phyloP scores from a whole-genome alignment of 2,329 filamentous ascomycete species.

The Karstenula rhodostoma region DNA sequence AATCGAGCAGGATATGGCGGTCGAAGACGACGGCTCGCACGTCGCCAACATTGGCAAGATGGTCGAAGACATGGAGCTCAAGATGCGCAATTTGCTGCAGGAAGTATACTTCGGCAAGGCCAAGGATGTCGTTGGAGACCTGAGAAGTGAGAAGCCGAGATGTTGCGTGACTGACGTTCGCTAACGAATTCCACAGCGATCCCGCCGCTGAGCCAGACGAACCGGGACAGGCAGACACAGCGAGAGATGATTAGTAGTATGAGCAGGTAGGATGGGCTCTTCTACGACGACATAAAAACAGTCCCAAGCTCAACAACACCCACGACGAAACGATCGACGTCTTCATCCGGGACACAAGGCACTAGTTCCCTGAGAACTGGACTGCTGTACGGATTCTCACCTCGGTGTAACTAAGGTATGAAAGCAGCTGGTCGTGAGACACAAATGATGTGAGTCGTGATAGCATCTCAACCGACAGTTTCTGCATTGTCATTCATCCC shows the following conservation, averaged over 20 bases:
- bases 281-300: conserved; percentile 8
- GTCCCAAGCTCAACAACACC: conserved; percentile 10
- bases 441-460: background rate
- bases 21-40: conserved; percentile 90
- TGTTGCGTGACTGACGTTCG: conserved; percentile 13
- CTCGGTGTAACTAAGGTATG: background rate
- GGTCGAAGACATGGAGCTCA: conserved; percentile 99
- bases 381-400: background rate
- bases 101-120: conserved; percentile 99
- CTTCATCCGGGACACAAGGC: background rate
- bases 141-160: conserved; percentile 71
- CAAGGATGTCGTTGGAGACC: conserved; percentile 95
- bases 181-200: conserved; percentile 60
- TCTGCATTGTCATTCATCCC: background rate
- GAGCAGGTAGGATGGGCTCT: conserved; percentile 35
- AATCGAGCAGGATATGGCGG: conserved; percentile 87
- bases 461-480: background rate
- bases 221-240: conserved; percentile 83
- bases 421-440: background rate
- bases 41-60: conserved; percentile 91
- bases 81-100: conserved; percentile 97
- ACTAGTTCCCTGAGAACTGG: background rate
- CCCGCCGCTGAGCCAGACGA: conserved; percentile 81
- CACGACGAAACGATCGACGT: background rate
- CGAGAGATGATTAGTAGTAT: conserved; percentile 80